Evolutionary conservation across 1,284 basidiomycete species (phyloP).

Genomic region (Cryptococcus sp.): DNA sequence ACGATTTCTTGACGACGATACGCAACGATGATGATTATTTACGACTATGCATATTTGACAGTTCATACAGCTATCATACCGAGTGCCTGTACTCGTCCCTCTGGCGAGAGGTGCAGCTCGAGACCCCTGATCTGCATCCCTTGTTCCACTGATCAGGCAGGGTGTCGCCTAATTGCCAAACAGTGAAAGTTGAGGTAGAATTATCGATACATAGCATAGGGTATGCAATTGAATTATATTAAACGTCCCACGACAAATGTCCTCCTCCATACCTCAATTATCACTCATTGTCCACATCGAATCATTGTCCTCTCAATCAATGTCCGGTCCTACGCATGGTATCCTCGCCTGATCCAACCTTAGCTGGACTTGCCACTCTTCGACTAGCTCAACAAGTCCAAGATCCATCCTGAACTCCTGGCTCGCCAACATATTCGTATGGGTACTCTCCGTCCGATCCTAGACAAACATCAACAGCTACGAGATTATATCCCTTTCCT

Average conservation of each 20-base stretch:
- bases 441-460: constrained; percentile 42
- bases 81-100: too few relatives aligned
- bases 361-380: background rate
- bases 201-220: too few relatives aligned
- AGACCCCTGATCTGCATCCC: too few relatives aligned
- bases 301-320: background rate
- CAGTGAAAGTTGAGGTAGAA: too few relatives aligned
- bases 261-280: background rate
- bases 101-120: too few relatives aligned
- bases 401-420: constrained; percentile 30
- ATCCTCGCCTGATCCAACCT: background rate
- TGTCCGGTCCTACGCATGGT: background rate
- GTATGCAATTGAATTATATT: too few relatives aligned
- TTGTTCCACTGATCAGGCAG: too few relatives aligned
- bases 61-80: too few relatives aligned
- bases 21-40: background rate
- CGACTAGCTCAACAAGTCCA: constrained; percentile 34
- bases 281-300: background rate
- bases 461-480: constrained; percentile 45
- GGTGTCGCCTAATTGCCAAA: too few relatives aligned
- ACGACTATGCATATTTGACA: background rate
- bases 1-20: background rate
- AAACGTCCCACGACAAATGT: too few relatives aligned
- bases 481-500: constrained; percentile 40
- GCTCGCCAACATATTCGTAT: constrained; percentile 37